Percentiles rank a stretch among this genome's conserved stretches.
Evolutionary conservation across 1,139 yeast genomes (phyloP).

Genomic region (Nadsonia starkeyi-henricii): DNA sequence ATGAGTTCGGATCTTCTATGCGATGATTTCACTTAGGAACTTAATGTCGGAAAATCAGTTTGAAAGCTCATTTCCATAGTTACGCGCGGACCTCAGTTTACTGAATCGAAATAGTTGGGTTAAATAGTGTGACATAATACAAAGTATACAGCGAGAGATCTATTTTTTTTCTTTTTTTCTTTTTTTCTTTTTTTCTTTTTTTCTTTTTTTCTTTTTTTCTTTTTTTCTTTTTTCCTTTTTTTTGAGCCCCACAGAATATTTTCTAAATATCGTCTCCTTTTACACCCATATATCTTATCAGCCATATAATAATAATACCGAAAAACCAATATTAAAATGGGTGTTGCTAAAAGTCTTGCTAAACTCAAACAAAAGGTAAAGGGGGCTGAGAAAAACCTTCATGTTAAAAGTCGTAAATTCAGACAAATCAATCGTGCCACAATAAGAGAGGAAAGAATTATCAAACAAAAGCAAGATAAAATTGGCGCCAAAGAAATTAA

Average conservation of each 20-base stretch:
- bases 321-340: slow-evolving; percentile 35
- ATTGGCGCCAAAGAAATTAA: slow-evolving; percentile 36
- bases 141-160: too few relatives aligned
- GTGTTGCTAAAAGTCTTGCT: slow-evolving; percentile 55
- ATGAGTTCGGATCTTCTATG: too few relatives aligned
- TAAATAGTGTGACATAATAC: not conserved
- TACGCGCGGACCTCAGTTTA: not conserved
- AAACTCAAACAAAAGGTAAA: slow-evolving; percentile 62
- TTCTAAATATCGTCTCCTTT: not conserved
- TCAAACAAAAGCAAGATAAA: slow-evolving; percentile 45
- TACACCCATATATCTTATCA: not conserved
- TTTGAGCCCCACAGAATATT: not conserved
- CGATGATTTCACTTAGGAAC: too few relatives aligned
- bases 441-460: slow-evolving; percentile 59
- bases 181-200: too few relatives aligned
- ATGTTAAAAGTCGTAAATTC: slow-evolving; percentile 80
- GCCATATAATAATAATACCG: not conserved
- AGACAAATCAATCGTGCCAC: slow-evolving; percentile 79
- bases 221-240: not conserved
- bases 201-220: too few relatives aligned
- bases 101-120: not conserved
- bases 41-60: not conserved
- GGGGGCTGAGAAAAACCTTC: slow-evolving; percentile 39
- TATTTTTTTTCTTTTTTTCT: too few relatives aligned
- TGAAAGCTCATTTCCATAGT: not conserved